Evolutionary conservation across 2,329 filamentous ascomycete genomes (phyloP).

Genomic region (Fusarium metavorans): DNA sequence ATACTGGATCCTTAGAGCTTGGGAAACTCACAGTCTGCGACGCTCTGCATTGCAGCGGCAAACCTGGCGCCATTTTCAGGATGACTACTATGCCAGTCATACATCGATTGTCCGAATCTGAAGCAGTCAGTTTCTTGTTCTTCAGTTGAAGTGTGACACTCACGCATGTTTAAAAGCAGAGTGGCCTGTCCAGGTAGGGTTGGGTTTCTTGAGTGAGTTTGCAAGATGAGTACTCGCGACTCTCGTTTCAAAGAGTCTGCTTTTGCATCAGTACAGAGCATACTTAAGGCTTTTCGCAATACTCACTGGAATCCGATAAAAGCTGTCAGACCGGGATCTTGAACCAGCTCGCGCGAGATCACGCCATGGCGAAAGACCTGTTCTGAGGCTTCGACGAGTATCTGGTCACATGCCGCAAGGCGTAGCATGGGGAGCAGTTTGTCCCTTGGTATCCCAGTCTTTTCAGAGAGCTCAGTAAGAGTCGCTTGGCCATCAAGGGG

Average conservation of each 20-base stretch:
- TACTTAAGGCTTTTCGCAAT: fast-evolving
- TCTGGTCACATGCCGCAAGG: slow-evolving; percentile 26
- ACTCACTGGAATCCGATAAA: slow-evolving; percentile 36
- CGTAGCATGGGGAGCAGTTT: slow-evolving; percentile 30
- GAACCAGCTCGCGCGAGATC: slow-evolving; percentile 15
- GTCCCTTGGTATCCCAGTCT: slow-evolving; percentile 14
- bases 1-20: slow-evolving; percentile 42
- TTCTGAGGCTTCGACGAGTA: slow-evolving; percentile 15
- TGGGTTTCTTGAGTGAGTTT: slow-evolving; percentile 29
- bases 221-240: slow-evolving; percentile 34
- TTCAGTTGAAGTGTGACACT: not conserved
- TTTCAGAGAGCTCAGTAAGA: slow-evolving; percentile 19
- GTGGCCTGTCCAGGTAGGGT: slow-evolving; percentile 30
- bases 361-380: slow-evolving; percentile 18
- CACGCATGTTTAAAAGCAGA: slow-evolving; percentile 38
- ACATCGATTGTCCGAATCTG: slow-evolving; percentile 36
- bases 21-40: slow-evolving; percentile 44
- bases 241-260: slow-evolving; percentile 33
- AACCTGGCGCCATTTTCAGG: slow-evolving; percentile 56
- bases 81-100: slow-evolving; percentile 36
- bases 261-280: not conserved
- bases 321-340: slow-evolving; percentile 22
- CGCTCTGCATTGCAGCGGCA: slow-evolving; percentile 25
- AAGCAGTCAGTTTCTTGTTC: not conserved
- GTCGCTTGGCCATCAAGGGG: slow-evolving; percentile 9